phyloP scores from a whole-genome alignment of 768 basidiomycete species.

The Trametes sanguinea region DNA sequence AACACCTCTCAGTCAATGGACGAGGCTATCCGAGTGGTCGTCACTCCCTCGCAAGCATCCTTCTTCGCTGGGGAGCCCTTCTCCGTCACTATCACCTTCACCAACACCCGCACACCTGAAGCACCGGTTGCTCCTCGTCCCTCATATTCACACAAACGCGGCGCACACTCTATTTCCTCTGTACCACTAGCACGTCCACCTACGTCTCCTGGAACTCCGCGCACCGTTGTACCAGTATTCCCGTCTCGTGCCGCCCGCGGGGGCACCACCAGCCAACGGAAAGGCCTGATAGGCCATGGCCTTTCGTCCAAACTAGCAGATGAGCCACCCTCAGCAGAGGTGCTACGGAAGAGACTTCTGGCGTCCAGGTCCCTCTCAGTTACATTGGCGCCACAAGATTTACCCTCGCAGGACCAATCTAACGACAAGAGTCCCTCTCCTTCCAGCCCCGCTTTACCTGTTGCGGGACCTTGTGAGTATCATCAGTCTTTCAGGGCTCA shows the following conservation, averaged over 20 bases:
- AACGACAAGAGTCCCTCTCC: slow-evolving; percentile 5
- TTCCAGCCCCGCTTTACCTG: not conserved
- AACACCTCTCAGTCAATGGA: slow-evolving; percentile 14
- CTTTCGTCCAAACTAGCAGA: slow-evolving; percentile 33
- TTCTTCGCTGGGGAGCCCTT: slow-evolving; percentile 94
- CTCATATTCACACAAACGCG: slow-evolving; percentile 58
- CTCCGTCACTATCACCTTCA: slow-evolving; percentile 82
- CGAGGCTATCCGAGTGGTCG: slow-evolving; percentile 59
- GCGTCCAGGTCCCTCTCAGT: slow-evolving; percentile 69
- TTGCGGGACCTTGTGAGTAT: slow-evolving; percentile 2
- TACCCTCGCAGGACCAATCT: slow-evolving; percentile 20
- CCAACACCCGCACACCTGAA: slow-evolving; percentile 68
- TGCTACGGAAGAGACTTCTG: slow-evolving; percentile 30
- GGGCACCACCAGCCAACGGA: slow-evolving; percentile 36
- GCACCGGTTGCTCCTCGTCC: slow-evolving; percentile 37
- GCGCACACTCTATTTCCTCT: slow-evolving; percentile 80
- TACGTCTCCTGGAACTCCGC: slow-evolving; percentile 71
- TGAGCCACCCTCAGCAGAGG: slow-evolving; percentile 28
- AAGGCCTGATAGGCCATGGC: slow-evolving; percentile 55
- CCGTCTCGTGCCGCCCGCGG: slow-evolving; percentile 19
- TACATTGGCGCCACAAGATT: slow-evolving; percentile 54
- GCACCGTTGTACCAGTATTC: slow-evolving; percentile 41
- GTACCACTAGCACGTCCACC: slow-evolving; percentile 81
- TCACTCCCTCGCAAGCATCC: slow-evolving; percentile 80
- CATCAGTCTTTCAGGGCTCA: too few species aligned